Base-by-base conservation (phyloP, 108 stramenopile species). In the Cylindrotheca fusiformis region DNA sequence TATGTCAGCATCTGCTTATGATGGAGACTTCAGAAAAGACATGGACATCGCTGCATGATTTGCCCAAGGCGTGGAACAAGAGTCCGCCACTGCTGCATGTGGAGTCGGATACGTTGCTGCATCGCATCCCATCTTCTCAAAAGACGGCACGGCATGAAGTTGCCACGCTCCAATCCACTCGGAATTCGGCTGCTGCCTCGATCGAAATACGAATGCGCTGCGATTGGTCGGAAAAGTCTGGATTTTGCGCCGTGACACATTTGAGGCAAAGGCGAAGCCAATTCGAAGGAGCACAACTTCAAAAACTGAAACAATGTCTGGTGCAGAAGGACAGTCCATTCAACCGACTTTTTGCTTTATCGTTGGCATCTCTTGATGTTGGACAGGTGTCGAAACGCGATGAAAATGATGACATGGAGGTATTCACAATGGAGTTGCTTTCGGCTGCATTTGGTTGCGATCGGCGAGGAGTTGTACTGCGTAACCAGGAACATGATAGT, bases 221-320 rank as follows among this genome's bases (percentile, higher is more conserved):
- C 51, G 63, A 72, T 52, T 47, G 46, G 24, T 26, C 55, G 10
- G 41, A 66, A 25, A 49, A 56, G 5, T 68, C 63, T 29, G 75
- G 63, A 5, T 64, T 76, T 58, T 51, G 60, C 3, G 56, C 68
- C 2, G 75, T 76, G 23, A 76, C 75, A 3, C 75, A 70, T 57
- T 32, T 76, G 10, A 26, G 32, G 33, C 44, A 58, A 28, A 59
- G 48, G 21, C 2, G 26, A 41, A 5, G 8, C 5, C 14, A 26
- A 21, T n/a, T 30, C 26, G 28, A 19, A 5, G 32, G 8, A 33
- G 3, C 10, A 31, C 32, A 29, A 27, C 21, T 50, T 20, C 8
- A 25, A 51, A 48, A 27, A 18, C 4, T 49, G 31, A 3, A 1
- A 3, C 24, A 31, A 26, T 4, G 30, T 25, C 1, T 6, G 29